These are phyloP conservation scores for Phytophthora pluvialis DNA, from an alignment of 352 stramenopile genomes.

Conservation along the genomic window DNA sequence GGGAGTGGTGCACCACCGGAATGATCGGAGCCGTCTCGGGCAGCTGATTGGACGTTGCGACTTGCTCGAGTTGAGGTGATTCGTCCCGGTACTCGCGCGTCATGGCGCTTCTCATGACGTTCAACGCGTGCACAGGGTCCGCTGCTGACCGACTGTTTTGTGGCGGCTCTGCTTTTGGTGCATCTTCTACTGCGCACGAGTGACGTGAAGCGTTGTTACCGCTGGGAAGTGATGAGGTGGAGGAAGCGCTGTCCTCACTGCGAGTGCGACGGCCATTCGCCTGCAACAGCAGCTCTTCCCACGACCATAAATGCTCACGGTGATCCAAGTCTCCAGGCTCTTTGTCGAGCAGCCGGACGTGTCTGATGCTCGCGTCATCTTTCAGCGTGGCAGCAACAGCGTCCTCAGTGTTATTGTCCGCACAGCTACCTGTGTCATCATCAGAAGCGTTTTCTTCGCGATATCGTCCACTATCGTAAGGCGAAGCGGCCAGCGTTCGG, in stretches of 20 bases:
- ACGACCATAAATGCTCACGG: not conserved
- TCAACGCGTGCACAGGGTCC: constrained; percentile 12
- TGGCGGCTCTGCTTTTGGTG: not conserved
- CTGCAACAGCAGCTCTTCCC: not conserved
- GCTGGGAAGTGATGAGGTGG: not conserved
- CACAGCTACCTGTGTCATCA: not conserved
- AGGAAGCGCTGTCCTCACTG: not conserved
- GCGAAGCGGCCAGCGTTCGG: not conserved
- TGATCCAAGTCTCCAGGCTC: not conserved
- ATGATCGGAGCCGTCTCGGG: not conserved
- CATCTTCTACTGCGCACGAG: not conserved
- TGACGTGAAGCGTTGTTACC: not conserved
- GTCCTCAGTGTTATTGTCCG: not conserved
- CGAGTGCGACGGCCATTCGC: not conserved
- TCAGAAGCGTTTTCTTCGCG: not conserved
- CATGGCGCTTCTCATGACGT: constrained; percentile 15
- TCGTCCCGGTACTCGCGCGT: constrained; percentile 10
- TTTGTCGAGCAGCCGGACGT: too few species aligned
- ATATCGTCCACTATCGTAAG: not conserved
- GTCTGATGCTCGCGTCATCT: not conserved
- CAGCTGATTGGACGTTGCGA: not conserved
- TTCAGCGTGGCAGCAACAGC: not conserved
- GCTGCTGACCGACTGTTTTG: not conserved
- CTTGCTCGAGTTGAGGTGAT: not conserved
- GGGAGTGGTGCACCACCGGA: not conserved